Percentiles rank a stretch among this genome's conserved stretches.
Conservation (phyloP, 164 flowering plant species). For the Nymphaea colorata region DNA sequence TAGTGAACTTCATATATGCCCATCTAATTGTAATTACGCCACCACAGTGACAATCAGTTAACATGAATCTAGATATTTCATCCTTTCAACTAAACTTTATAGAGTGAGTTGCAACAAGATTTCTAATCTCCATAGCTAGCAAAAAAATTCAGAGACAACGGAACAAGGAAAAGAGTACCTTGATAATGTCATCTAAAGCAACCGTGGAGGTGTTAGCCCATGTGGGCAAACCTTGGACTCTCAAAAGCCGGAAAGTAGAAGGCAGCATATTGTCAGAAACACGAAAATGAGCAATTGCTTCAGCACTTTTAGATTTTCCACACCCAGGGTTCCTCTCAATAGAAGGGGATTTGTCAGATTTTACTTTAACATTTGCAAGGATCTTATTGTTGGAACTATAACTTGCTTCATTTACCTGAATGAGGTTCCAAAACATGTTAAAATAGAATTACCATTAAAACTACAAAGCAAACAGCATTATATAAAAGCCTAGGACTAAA, state of each 20-base stretch:
- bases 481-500: no score
- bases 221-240: slow-evolving; percentile 65
- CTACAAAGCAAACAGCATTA: no score
- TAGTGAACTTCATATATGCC: no score
- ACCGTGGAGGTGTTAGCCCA: slow-evolving; percentile 90
- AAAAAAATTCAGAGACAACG: no score
- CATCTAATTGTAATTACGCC: no score
- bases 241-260: slow-evolving; percentile 60
- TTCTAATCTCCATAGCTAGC: no score
- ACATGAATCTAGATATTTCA: no score
- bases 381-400: slow-evolving; percentile 6
- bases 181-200: slow-evolving; percentile 66
- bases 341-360: slow-evolving; percentile 8
- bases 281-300: slow-evolving; percentile 49
- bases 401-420: slow-evolving; percentile 16
- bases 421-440: neutral
- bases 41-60: no score
- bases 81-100: neutral
- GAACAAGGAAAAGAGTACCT: slow-evolving; percentile 28
- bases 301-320: slow-evolving; percentile 10
- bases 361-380: slow-evolving; percentile 1
- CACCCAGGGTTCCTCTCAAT: slow-evolving; percentile 3
- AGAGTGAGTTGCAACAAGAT: neutral
- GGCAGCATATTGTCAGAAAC: slow-evolving; percentile 37
- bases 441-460: neutral